phyloP scores from a whole-genome alignment of 2,329 filamentous ascomycete genomes.

The Zopfia rhizophila region DNA sequence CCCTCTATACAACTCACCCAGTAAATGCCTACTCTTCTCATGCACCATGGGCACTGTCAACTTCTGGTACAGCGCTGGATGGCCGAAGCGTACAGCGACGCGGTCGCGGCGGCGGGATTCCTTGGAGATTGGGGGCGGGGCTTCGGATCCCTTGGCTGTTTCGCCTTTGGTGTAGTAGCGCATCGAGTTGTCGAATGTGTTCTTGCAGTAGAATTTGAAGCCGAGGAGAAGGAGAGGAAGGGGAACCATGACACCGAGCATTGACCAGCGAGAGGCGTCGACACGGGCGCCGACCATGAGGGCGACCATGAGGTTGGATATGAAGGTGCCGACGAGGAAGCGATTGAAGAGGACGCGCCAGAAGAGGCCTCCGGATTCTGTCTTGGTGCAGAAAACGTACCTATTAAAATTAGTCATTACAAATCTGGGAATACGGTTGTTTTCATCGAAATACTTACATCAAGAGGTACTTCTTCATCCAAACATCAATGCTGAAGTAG shows the following conservation, averaged over 20 bases:
- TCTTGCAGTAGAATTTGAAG: slow-evolving; percentile 88
- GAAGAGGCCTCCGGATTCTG: slow-evolving; percentile 90
- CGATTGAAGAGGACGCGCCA: slow-evolving; percentile 95
- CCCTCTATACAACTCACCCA: slow-evolving; percentile 87
- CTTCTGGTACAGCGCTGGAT: slow-evolving; percentile 84
- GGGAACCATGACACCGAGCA: slow-evolving; percentile 76
- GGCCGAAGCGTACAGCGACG: slow-evolving; percentile 82
- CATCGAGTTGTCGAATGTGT: slow-evolving; percentile 79
- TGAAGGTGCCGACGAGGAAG: slow-evolving; percentile 81
- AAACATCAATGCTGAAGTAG: slow-evolving; percentile 88
- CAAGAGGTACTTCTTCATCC: slow-evolving; percentile 93
- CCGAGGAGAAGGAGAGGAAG: slow-evolving; percentile 79
- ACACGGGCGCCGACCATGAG: slow-evolving; percentile 78
- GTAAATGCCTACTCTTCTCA: slow-evolving; percentile 84
- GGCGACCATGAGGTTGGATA: slow-evolving; percentile 82
- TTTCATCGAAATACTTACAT: slow-evolving; percentile 61
- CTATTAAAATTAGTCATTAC: slow-evolving; percentile 29
- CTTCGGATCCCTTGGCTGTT: slow-evolving; percentile 61
- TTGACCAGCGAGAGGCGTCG: slow-evolving; percentile 58
- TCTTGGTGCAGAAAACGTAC: slow-evolving; percentile 95
- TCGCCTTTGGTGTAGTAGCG: slow-evolving; percentile 80
- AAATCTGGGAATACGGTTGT: not conserved
- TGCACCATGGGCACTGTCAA: slow-evolving; percentile 82
- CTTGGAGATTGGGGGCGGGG: slow-evolving; percentile 52
- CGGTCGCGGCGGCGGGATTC: slow-evolving; percentile 67